A percentile compares a stretch with the other conserved stretches of the same genome.
Conservation (phyloP, 2,329 filamentous ascomycete species). For the Grosmannia clavigera region DNA sequence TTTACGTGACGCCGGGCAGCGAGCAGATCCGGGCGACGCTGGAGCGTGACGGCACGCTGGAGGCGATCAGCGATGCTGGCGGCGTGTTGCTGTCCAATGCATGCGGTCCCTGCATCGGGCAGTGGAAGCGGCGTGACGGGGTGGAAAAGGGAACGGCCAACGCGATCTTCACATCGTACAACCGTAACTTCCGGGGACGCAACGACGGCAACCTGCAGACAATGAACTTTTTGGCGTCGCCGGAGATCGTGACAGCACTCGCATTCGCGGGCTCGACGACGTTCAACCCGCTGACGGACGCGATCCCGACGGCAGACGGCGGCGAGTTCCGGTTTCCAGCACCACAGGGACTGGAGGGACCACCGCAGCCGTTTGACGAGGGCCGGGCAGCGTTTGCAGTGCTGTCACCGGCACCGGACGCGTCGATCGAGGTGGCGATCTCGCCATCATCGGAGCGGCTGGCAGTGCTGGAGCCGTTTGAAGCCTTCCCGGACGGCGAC, state of each 20-base stretch:
- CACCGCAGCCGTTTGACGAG: slow-evolving; percentile 55
- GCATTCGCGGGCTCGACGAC: slow-evolving; percentile 83
- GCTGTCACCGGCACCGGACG: slow-evolving; percentile 57
- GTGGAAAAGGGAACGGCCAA: slow-evolving; percentile 76
- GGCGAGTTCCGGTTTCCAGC: slow-evolving; percentile 75
- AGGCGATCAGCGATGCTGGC: slow-evolving; percentile 75
- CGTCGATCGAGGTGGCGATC: slow-evolving; percentile 61
- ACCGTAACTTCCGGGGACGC: slow-evolving; percentile 93
- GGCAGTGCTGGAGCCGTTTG: slow-evolving; percentile 82
- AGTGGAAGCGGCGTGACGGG: slow-evolving; percentile 87
- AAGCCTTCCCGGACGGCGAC: slow-evolving; percentile 65
- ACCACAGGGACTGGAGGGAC: slow-evolving; percentile 57
- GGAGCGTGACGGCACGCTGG: slow-evolving; percentile 74
- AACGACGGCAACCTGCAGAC: slow-evolving; percentile 95
- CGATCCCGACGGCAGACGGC: slow-evolving; percentile 67
- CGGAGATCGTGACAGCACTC: slow-evolving; percentile 94
- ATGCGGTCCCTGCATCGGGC: slow-evolving; percentile 85
- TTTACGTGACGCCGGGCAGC: slow-evolving; percentile 92
- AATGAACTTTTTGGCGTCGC: slow-evolving; percentile 97
- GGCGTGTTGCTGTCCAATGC: slow-evolving; percentile 89
- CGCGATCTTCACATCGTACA: slow-evolving; percentile 94
- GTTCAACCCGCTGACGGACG: slow-evolving; percentile 92
- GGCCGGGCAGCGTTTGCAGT: slow-evolving; percentile 67
- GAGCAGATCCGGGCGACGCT: slow-evolving; percentile 95
- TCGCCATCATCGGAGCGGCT: slow-evolving; percentile 81